Base-by-base conservation (phyloP, 2,329 filamentous ascomycete species). In the Huntiella abstrusa region DNA sequence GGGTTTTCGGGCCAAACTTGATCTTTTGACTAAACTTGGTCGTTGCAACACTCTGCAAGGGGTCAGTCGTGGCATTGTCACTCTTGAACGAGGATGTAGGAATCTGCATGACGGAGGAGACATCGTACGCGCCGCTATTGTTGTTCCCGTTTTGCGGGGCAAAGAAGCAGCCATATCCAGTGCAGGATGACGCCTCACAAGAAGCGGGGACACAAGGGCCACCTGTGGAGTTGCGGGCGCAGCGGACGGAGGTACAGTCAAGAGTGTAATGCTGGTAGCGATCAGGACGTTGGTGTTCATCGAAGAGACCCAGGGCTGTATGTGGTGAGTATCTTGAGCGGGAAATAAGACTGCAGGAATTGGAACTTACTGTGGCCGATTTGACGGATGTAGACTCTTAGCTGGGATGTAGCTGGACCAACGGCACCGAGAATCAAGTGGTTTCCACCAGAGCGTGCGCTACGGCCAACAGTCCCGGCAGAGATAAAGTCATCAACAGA, bases 101-200 rank as follows among this genome's bases (percentile, higher is more conserved):
- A 28, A 49, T 49, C 13, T 51, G 49, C 49, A 51, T 51, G 4
- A 49, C 33, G 8, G 47, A 51, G 7, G 36, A 41, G 5, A 19
- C 10, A 19, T 51, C 49, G 33, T 51, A 51, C 1, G 43, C 13
- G 17, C 39, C 40, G 6, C 16, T 28, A 32, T 5, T 28, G 19
- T 41, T 44, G 12, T 44, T 15, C 8, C 4, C 13, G 15, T 49
- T 36, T 17, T 28, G 15, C 10, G 36, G 28, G 17, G 19, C 32
- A n/a, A 40, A 51, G 44, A 46, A 28, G 41, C 49, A 51, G 7
- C 49, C 47, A 33, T 49, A 51, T 22, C 47, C 49, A 1, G 43
- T 46, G 36, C 49, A 51, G 19, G 32, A 43, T 28, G 37, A n/a
- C 4, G 32, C 5, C n/a, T 34, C 41, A 19, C 47, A 49, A 44